Evolutionary conservation across 179 eudicot species (phyloP).

Genomic region (Actinidia arguta): DNA sequence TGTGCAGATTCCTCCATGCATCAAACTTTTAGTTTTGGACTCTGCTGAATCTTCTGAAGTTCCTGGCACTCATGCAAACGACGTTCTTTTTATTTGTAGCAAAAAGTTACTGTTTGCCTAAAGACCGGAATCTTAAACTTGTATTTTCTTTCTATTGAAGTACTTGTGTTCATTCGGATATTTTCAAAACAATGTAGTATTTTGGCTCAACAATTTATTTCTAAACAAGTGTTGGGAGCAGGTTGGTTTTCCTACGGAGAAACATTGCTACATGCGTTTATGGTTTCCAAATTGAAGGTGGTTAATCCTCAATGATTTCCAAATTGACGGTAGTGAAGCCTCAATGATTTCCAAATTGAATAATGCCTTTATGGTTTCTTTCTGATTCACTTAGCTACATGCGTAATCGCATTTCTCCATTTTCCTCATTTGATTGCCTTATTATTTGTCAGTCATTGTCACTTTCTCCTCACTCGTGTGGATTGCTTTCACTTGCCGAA

Average conservation of each 20-base stretch:
- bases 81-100: constrained; percentile 48
- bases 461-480: background rate
- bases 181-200: constrained; percentile 45
- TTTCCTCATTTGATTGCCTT: background rate
- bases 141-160: constrained; percentile 38
- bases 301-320: constrained; percentile 17
- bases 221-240: constrained; percentile 23
- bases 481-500: background rate
- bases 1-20: constrained; percentile 72
- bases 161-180: constrained; percentile 26
- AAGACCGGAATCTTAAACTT: constrained; percentile 49
- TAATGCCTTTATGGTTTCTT: background rate
- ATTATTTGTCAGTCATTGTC: no score
- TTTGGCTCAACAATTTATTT: constrained; percentile 25
- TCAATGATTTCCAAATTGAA: constrained; percentile 18
- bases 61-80: constrained; percentile 51
- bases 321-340: no score
- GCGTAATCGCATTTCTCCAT: constrained; percentile 2
- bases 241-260: constrained; percentile 17
- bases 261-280: no score
- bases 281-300: constrained; percentile 12
- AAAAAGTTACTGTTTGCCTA: constrained; percentile 45
- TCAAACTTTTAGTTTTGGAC: constrained; percentile 61
- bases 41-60: constrained; percentile 69
- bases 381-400: background rate